Conservation (phyloP, 2,329 filamentous ascomycete species). For the Neopestalotiopsis rosae region DNA sequence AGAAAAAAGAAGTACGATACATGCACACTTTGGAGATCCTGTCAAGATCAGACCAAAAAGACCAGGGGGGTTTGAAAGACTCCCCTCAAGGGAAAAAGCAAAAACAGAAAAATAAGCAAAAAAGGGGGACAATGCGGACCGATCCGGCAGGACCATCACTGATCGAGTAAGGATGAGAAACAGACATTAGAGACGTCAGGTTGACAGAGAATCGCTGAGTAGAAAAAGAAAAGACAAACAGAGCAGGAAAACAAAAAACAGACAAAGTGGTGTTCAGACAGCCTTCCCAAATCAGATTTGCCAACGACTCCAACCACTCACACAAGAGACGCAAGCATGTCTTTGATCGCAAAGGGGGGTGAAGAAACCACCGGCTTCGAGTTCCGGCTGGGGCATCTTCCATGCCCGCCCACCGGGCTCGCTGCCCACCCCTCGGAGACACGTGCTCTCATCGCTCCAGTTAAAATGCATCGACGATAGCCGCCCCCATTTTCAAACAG, state of each 20-base stretch:
- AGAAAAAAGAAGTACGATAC: not conserved
- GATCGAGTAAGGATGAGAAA: not conserved
- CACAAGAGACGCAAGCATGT: not conserved
- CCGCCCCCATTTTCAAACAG: not conserved
- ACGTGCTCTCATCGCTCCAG: not conserved
- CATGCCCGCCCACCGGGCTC: not conserved
- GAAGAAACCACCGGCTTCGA: not conserved
- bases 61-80: not conserved
- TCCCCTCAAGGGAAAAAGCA: not conserved
- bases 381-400: not conserved
- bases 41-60: constrained; percentile 1
- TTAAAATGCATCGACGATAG: constrained; percentile 6
- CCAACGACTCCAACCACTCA: not conserved
- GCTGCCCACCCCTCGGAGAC: not conserved
- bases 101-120: constrained; percentile 2
- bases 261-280: constrained; percentile 21
- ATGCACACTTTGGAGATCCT: constrained; percentile 1
- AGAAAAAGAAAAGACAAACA: constrained; percentile 19
- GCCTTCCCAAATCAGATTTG: constrained; percentile 10
- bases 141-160: constrained; percentile 3
- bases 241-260: constrained; percentile 22
- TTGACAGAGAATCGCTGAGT: constrained; percentile 18
- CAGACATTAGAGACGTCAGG: constrained; percentile 13
- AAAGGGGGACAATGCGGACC: constrained; percentile 3
- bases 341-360: not conserved